Base-by-base conservation (phyloP, 208 protist species). In the Polymyxa betae region DNA sequence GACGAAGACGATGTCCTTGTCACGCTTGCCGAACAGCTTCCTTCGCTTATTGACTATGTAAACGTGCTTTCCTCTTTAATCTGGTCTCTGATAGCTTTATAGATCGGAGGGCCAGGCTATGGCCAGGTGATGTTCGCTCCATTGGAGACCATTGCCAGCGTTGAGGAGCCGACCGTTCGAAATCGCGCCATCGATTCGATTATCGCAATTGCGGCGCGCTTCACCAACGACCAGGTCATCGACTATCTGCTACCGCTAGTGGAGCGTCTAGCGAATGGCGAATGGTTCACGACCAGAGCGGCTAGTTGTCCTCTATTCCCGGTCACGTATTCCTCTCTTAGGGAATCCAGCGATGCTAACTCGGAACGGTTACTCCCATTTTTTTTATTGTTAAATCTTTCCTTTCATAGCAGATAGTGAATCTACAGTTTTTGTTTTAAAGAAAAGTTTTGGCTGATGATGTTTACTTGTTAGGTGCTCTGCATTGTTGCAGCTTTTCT, bases 1-100 rank as follows among this genome's bases (percentile, higher is more conserved):
- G 89, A 90, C 60, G 89, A 90, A 35, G 89, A 90, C n/a, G 89
- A 90, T 88, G 40, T 90, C 32, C 49, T 90, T 0, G 60, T 90
- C 89, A 49, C 68, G 1, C 49, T 90, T 38, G 44, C 89, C 5
- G 89, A 90, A 38, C 89, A 90, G 89, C 41, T 90, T 35, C 54
- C 54, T n/a, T 40, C 5, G 32, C 60, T 90, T 20, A 41, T 45
- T 32, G 16, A 49, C 16, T 89, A 77, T 12, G 89, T 90, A 10
- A 38, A 49, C 32, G 32, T 38, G 29, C 12, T 45, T 16, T 68
- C 29, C 52, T 12, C 16, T 32, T 32, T 5, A 16, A 20, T 32
- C 16, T 43, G 45, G 29, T 72, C n/a, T n/a, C 35, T 32, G 72
- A 68, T 1, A 20, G 87, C 29, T 38, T 1, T n/a, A 35, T 89